These are phyloP conservation scores for Colletotrichum eleusines DNA, from an alignment of 2,329 filamentous ascomycete species.

Conservation along the genomic window DNA sequence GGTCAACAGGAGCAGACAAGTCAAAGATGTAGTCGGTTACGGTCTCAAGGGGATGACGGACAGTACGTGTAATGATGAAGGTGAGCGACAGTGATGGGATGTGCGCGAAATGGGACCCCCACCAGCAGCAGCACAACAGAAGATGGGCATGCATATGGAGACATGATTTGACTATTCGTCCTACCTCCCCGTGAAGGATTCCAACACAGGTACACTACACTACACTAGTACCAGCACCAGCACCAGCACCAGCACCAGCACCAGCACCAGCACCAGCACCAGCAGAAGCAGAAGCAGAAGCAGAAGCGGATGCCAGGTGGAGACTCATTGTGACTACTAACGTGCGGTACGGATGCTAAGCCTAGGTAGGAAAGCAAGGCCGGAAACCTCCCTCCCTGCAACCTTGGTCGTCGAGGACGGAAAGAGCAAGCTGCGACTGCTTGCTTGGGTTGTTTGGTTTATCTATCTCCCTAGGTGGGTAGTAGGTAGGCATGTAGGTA, in stretches of 20 bases:
- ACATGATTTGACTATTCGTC: conserved; percentile 17
- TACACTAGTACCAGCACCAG: not conserved
- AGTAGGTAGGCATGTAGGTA: conserved; percentile 6
- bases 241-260: not conserved
- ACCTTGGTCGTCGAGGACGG: not conserved
- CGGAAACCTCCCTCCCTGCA: not conserved
- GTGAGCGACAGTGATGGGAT: not conserved
- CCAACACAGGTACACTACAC: conserved; percentile 12
- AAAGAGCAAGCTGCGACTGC: conserved; percentile 16
- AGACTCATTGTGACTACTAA: not conserved
- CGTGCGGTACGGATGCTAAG: not conserved
- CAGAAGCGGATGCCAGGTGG: conserved; percentile 17
- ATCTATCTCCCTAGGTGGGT: too few relatives aligned
- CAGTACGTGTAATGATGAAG: conserved; percentile 31
- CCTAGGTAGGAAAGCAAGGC: not conserved
- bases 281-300: not conserved
- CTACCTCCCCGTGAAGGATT: conserved; percentile 12
- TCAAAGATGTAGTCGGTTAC: conserved; percentile 17
- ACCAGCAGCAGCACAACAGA: conserved; percentile 20
- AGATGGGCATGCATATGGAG: conserved; percentile 20
- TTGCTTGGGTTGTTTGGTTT: not conserved
- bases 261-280: not conserved
- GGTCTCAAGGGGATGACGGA: not conserved
- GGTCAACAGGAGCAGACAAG: not conserved
- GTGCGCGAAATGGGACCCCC: conserved; percentile 18